A percentile compares a stretch with the other conserved stretches of the same genome.
Conservation (phyloP, 192 early-diverging fungal species). For the Dimargaris xerosporica region DNA sequence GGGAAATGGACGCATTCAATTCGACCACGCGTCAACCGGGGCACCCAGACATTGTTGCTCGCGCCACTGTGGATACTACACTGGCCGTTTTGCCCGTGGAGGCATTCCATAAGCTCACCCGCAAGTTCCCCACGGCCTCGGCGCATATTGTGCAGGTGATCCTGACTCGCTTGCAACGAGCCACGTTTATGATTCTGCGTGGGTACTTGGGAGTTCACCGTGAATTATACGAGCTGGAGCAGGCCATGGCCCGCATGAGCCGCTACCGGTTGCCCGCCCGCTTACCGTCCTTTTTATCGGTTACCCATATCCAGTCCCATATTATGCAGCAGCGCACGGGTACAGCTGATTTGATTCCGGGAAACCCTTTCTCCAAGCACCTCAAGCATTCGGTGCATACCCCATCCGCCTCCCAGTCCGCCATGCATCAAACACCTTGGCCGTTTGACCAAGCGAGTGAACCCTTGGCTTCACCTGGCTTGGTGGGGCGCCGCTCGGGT, state of each 20-base stretch:
- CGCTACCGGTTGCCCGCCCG: constrained; percentile 33
- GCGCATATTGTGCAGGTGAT: constrained; percentile 95
- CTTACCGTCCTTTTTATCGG: background rate
- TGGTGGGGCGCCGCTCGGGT: no score
- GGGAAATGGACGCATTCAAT: background rate
- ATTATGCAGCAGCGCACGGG: constrained; percentile 14
- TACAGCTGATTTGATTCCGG: constrained; percentile 14
- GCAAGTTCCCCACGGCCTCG: constrained; percentile 81
- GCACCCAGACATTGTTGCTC: constrained; percentile 64
- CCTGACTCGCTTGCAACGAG: constrained; percentile 85
- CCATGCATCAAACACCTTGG: background rate
- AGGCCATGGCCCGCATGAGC: constrained; percentile 58
- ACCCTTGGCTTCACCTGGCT: no score
- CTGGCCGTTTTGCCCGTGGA: constrained; percentile 86
- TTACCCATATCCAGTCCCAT: constrained; percentile 14
- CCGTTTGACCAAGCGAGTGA: no score
- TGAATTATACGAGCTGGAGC: constrained; percentile 76
- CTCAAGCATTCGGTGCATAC: background rate
- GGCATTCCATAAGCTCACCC: constrained; percentile 76
- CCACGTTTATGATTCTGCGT: constrained; percentile 81
- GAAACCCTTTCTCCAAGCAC: constrained; percentile 12
- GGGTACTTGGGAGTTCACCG: constrained; percentile 74
- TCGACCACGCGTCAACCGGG: constrained; percentile 16
- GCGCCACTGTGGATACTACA: constrained; percentile 77
- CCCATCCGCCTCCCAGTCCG: background rate